Evolutionary conservation across 345 rosid genomes (phyloP), one percentile per base, ranked within the genome.

Genomic region (Arabis hirsuta): DNA sequence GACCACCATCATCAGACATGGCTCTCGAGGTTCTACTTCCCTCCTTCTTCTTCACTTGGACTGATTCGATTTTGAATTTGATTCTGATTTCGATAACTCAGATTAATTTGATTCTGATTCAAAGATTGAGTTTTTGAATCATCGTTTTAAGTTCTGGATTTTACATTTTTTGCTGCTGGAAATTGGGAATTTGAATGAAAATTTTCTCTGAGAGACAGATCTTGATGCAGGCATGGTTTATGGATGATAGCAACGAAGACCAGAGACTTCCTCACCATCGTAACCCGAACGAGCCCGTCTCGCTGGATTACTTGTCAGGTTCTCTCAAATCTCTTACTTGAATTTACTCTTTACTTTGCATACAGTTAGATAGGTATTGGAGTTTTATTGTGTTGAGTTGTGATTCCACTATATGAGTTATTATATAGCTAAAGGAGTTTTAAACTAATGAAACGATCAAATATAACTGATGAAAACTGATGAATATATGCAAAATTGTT

Each of bases 201-300:
- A 16, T 16, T 16, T 16, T 16, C 16, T 16, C 16, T 16, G 16
- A 16, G 16, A 16, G 16, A 16, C 9, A 34, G 66, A 42, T 60
- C 12, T 13, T 71, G 43, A 34, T 59, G 70, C 66, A 73, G 81
- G 81, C 81, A 55, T 78, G 81, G 81, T 61, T 78, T 44, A 73
- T 73, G 81, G 81, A 78, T 62, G 78, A 78, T 34, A 73, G 13
- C 62, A 62, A 48, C 22, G 78, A 78, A 39, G 81, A 78, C 3
- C 81, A 68, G 69, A 78, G 81, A 57, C 71, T 78, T 62, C 71
- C 78, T 73, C 81, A 68, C 50, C 78, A 67, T 55, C 74, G 62
- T 64, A 29, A 62, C 63, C 78, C 81, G 0, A 73, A 68, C 26
- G 78, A 73, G 53, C 12, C 62, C 22, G 71, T 78, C 43, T 4